Evolutionary conservation across 164 flowering plant genomes (phyloP), one percentile per base, ranked within the genome.

Genomic region (Berberis thunbergii): DNA sequence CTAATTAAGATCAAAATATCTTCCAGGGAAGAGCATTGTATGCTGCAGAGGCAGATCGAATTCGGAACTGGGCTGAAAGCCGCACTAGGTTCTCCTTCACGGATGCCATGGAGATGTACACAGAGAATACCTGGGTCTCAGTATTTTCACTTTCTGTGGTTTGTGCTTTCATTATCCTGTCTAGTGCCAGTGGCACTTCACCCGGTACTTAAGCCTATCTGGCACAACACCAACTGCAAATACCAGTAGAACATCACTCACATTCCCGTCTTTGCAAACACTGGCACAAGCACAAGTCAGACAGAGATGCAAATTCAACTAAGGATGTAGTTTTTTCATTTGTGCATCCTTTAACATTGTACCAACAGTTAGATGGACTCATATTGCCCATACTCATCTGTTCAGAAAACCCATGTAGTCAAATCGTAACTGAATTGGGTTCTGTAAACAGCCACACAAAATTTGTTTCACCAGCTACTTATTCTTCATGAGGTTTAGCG

Each of bases 91-190:
- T 94, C 68, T 94, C 96, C 38, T 83, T 91, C 75, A 91, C 99
- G n/a, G 99, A 94, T 78, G 99, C 97, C 45, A 94, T 94, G 93
- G 99, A 91, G 74, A 91, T 88, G 93, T 89, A 94, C 74, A 86
- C 93, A 5, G 99, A 94, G 69, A 85, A 81, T 76, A 87, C 97
- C 1, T 94, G 97, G 99, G 84, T 94, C 56, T 87, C 99, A 1
- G 97, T 91, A 56, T 81, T 91, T 75, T 94, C 97, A 2, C 93
- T 94, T 11, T 88, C 96, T 0, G 97, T 94, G 11, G 97, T 94
- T 42, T 94, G 97, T 75, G 96, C 98, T 41, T 94, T 91, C 85
- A 88, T 94, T 62, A 94, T 94, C 59, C 85, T 93, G 55, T 94
- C 97, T 1, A 90, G 91, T 74, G 77, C 96, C 7, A 58, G 70